Conservation (phyloP, 495 filamentous ascomycete genomes). For the Hypoxylon cercidicola region DNA sequence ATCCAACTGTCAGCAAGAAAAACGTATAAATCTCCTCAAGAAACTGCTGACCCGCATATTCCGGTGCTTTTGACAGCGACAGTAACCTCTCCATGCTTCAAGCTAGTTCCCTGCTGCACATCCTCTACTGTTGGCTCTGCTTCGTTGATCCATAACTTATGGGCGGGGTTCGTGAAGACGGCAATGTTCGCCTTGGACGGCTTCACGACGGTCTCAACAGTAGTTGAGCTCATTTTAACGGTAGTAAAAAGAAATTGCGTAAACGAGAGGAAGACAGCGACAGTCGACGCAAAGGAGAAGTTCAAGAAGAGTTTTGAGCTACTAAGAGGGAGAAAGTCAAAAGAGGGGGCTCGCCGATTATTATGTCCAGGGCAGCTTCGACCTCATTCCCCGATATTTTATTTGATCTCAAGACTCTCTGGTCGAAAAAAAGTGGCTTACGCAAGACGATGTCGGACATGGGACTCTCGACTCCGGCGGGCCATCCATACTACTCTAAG, state of each 20-base stretch:
- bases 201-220: conserved; percentile 41
- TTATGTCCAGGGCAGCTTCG: conserved; percentile 29
- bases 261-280: conserved; percentile 5
- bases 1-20: conserved; percentile 38
- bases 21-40: conserved; percentile 12
- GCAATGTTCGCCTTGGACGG: conserved; percentile 85
- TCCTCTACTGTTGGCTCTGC: conserved; percentile 79
- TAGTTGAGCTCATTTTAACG: conserved; percentile 44
- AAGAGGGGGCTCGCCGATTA: conserved; percentile 29
- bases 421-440: conserved; percentile 24
- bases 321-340: conserved; percentile 19
- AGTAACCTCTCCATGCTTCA: conserved; percentile 85
- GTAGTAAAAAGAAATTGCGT: neutral
- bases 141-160: conserved; percentile 90
- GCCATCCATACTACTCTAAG: conserved; percentile 20
- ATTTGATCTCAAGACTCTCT: conserved; percentile 23
- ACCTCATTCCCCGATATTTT: conserved; percentile 24
- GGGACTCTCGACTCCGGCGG: conserved; percentile 9
- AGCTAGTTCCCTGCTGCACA: conserved; percentile 72
- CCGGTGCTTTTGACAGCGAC: conserved; percentile 88
- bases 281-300: neutral
- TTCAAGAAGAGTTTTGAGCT: conserved; percentile 26
- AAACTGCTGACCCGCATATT: conserved; percentile 80
- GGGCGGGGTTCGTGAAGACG: conserved; percentile 91
- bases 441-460: conserved; percentile 39